A percentile compares a stretch with the other conserved stretches of the same genome.
Evolutionary conservation across 805 yeast genomes (phyloP).

Genomic region (Lachancea waltii): DNA sequence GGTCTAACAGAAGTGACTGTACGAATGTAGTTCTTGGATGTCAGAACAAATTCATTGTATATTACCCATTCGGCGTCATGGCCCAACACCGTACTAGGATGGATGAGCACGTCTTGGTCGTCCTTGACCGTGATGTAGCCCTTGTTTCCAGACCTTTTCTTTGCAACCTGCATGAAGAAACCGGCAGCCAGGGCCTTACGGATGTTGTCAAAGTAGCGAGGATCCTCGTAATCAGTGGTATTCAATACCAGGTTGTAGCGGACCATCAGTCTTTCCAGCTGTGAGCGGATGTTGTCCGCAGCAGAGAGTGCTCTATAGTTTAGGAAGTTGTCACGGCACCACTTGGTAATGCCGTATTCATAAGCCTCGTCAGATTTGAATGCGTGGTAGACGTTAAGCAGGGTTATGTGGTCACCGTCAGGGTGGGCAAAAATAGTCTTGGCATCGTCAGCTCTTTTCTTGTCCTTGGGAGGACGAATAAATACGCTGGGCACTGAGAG

Average conservation of each 20-base stretch:
- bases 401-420: conserved; percentile 90
- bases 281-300: conserved; percentile 83
- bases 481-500: conserved; percentile 91
- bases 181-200: conserved; percentile 87
- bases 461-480: conserved; percentile 83
- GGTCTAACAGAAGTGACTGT: conserved; percentile 89
- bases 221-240: conserved; percentile 60
- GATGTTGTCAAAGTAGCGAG: conserved; percentile 68
- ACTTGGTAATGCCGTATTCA: conserved; percentile 57
- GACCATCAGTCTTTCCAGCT: conserved; percentile 78
- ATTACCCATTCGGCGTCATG: conserved; percentile 89
- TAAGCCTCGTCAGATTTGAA: conserved; percentile 70
- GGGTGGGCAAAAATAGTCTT: conserved; percentile 85
- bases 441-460: conserved; percentile 85
- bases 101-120: conserved; percentile 90
- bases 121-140: conserved; percentile 92
- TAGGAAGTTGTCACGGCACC: conserved; percentile 90
- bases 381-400: conserved; percentile 81
- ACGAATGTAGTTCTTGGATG: conserved; percentile 88
- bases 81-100: conserved; percentile 88
- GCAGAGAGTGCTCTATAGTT: conserved; percentile 76
- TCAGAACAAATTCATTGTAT: conserved; percentile 91
- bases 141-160: conserved; percentile 71
- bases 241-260: conserved; percentile 66
- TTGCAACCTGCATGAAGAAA: conserved; percentile 97